These are phyloP conservation scores for Trypanosoma avium DNA, from an alignment of 208 protist species.

Conservation along the genomic window DNA sequence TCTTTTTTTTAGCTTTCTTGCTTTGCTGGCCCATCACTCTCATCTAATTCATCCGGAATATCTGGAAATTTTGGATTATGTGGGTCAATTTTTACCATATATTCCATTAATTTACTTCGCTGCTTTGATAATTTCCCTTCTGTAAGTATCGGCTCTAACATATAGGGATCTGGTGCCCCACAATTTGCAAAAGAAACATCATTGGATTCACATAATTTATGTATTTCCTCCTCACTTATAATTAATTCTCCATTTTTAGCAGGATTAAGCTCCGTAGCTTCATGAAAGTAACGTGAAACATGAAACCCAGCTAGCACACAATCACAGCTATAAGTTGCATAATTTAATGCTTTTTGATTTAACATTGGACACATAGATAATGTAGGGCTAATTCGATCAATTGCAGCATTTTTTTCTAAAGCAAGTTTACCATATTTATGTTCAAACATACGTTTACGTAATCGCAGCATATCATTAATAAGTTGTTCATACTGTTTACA, in stretches of 20 bases:
- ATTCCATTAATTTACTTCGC: constrained; percentile 49
- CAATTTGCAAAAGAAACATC: constrained; percentile 75
- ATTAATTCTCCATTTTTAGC: constrained; percentile 72
- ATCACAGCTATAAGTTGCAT: constrained; percentile 80
- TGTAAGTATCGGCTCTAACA: constrained; percentile 75
- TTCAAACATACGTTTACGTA: constrained; percentile 85
- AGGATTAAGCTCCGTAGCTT: constrained; percentile 88
- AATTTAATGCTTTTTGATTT: constrained; percentile 90
- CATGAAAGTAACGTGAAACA: constrained; percentile 88
- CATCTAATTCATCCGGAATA: constrained; percentile 81
- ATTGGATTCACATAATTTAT: constrained; percentile 61
- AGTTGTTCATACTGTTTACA: constrained; percentile 87
- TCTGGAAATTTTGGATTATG: constrained; percentile 86
- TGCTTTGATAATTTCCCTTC: constrained; percentile 82
- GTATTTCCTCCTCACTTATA: constrained; percentile 60
- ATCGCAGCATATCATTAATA: constrained; percentile 73
- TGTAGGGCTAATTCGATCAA: constrained; percentile 74
- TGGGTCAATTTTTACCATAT: constrained; percentile 56
- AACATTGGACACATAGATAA: constrained; percentile 81
- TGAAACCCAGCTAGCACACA: constrained; percentile 78
- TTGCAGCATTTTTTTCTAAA: constrained; percentile 51
- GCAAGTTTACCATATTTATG: constrained; percentile 79
- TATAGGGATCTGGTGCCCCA: constrained; percentile 85
- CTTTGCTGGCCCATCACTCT: constrained; percentile 1
- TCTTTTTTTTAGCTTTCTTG: constrained; percentile 14